Conservation (phyloP, 1,284 basidiomycete genomes). For the Leccinum subrobustum region DNA sequence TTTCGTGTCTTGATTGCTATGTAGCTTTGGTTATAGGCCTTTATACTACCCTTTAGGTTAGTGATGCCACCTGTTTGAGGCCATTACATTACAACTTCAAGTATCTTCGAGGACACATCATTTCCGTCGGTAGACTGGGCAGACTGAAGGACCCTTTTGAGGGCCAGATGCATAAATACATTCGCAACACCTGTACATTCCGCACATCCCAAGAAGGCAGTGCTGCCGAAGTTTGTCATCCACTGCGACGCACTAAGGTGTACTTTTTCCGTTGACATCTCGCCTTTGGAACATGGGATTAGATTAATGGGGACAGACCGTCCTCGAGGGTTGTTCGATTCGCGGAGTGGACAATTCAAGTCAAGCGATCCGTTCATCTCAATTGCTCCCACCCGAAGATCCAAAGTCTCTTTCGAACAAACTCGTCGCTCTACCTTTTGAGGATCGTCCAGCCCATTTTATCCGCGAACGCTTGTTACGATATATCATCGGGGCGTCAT, state of each 20-base stretch:
- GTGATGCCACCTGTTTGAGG: slow-evolving; percentile 12
- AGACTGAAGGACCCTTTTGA: slow-evolving; percentile 3
- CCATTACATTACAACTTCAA: slow-evolving; percentile 26
- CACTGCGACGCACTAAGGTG: no score
- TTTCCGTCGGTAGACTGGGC: slow-evolving; percentile 13
- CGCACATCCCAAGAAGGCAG: neutral
- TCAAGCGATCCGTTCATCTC: neutral
- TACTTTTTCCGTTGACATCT: no score
- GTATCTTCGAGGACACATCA: slow-evolving; percentile 22
- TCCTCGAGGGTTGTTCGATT: slow-evolving; percentile 5
- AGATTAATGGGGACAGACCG: slow-evolving; percentile 6
- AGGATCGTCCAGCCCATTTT: neutral
- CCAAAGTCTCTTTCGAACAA: slow-evolving; percentile 5
- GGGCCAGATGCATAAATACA: slow-evolving; percentile 4
- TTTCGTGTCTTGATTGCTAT: slow-evolving; percentile 28
- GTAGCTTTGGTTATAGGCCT: slow-evolving; percentile 25
- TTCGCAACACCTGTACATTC: neutral
- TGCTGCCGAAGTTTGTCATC: neutral
- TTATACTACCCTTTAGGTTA: slow-evolving; percentile 19
- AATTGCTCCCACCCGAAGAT: slow-evolving; percentile 14
- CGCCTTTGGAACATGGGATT: slow-evolving; percentile 3
- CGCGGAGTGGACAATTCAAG: slow-evolving; percentile 29
- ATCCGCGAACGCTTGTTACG: neutral
- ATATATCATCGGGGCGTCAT: neutral
- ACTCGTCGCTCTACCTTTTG: neutral